phyloP scores from a whole-genome alignment of 1,284 basidiomycete species.

The Boletus subluridellus region DNA sequence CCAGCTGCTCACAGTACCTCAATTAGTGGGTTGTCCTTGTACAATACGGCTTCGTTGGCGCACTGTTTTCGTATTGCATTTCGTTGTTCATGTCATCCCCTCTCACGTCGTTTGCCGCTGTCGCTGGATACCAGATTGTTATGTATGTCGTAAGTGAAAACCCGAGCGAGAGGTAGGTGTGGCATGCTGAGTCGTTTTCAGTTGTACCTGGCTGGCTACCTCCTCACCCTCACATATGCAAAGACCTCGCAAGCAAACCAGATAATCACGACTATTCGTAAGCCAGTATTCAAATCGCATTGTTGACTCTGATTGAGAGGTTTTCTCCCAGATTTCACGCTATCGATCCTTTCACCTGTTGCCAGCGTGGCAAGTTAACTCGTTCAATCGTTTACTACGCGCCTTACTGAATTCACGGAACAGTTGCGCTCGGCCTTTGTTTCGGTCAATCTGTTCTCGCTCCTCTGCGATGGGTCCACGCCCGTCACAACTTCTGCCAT shows the following conservation, averaged over 20 bases:
- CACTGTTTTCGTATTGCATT: constrained; percentile 66
- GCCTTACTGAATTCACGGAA: constrained; percentile 1
- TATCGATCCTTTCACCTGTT: constrained; percentile 66
- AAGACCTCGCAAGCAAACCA: constrained; percentile 51
- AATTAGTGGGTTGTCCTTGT: constrained; percentile 66
- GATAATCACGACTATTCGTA: constrained; percentile 61
- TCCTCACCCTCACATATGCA: constrained; percentile 69
- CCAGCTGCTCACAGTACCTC: background rate
- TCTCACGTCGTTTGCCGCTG: constrained; percentile 68
- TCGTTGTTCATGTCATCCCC: constrained; percentile 64
- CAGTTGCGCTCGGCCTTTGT: constrained; percentile 64
- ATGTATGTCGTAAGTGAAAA: constrained; percentile 57
- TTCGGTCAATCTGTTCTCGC: constrained; percentile 72
- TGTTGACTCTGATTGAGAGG: background rate
- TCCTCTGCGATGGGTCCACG: constrained; percentile 63
- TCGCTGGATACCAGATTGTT: constrained; percentile 73
- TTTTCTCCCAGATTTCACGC: constrained; percentile 51
- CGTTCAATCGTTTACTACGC: background rate
- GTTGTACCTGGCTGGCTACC: constrained; percentile 63
- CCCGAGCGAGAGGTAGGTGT: too few species aligned
- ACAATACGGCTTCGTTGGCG: constrained; percentile 66
- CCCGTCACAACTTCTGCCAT: constrained; percentile 47
- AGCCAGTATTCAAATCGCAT: constrained; percentile 11
- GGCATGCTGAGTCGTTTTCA: constrained; percentile 24
- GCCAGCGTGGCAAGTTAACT: constrained; percentile 57